These are phyloP conservation scores for Yamadazyma trypodendri DNA, from an alignment of 1,139 yeast genomes.

Conservation along the genomic window DNA sequence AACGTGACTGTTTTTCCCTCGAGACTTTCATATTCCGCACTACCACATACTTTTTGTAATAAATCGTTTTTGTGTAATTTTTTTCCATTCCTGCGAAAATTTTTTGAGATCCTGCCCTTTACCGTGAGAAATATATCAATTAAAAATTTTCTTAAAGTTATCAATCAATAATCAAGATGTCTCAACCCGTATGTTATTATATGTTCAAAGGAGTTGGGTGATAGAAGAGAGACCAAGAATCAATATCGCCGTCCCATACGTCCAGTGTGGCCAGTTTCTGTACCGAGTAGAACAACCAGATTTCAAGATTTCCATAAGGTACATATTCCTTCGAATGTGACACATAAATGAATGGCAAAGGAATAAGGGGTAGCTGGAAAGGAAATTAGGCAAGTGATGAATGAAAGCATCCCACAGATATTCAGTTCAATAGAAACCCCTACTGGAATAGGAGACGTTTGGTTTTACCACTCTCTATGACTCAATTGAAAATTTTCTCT, in stretches of 20 bases:
- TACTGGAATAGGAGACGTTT: too few relatives aligned
- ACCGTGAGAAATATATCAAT: slow-evolving; percentile 14
- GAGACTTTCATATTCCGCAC: slow-evolving; percentile 4
- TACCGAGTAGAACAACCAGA: neutral
- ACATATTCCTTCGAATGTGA: too few relatives aligned
- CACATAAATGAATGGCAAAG: too few relatives aligned
- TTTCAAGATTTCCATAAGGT: neutral
- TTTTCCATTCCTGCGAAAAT: slow-evolving; percentile 9
- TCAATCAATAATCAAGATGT: slow-evolving; percentile 17
- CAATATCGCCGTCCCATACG: neutral
- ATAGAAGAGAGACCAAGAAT: neutral
- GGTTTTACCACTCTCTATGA: neutral
- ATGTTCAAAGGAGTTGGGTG: neutral
- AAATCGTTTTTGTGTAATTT: slow-evolving; percentile 15
- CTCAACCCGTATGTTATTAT: slow-evolving; percentile 19
- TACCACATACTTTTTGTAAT: slow-evolving; percentile 5
- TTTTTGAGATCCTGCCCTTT: slow-evolving; percentile 13
- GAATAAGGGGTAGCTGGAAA: too few relatives aligned
- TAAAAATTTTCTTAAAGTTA: slow-evolving; percentile 17
- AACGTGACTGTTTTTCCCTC: slow-evolving; percentile 17
- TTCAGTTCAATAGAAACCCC: too few relatives aligned
- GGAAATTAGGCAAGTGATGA: too few relatives aligned
- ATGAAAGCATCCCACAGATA: too few relatives aligned
- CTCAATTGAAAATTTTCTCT: slow-evolving; percentile 1
- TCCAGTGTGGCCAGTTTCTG: neutral